phyloP scores from a whole-genome alignment of 1,139 yeast species.

The Suhomyces anneliseae region DNA sequence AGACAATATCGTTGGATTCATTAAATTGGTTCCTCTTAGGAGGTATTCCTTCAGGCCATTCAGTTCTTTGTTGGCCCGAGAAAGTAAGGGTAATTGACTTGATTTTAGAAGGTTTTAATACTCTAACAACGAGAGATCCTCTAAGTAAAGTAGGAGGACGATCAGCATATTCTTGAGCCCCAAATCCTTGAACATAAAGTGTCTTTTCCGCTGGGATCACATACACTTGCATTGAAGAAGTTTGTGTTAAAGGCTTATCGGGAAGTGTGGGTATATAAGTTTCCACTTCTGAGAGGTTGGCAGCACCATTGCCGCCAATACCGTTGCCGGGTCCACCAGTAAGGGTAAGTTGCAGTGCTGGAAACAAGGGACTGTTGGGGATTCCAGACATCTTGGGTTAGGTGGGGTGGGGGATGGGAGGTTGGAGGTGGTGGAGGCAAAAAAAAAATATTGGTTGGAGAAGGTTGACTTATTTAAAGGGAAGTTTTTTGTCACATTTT shows the following conservation, averaged over 20 bases:
- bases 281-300: conserved; percentile 5
- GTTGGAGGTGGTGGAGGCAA: too few relatives aligned
- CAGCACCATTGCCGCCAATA: background rate
- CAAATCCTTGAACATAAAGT: conserved; percentile 81
- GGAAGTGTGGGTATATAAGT: conserved; percentile 46
- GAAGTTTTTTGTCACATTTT: too few relatives aligned
- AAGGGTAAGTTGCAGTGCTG: conserved; percentile 31
- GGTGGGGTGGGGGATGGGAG: background rate
- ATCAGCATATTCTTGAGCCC: conserved; percentile 59
- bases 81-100: conserved; percentile 67
- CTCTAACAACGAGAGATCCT: conserved; percentile 73
- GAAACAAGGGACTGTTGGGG: conserved; percentile 32
- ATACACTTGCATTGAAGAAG: conserved; percentile 51
- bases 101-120: conserved; percentile 73
- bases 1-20: conserved; percentile 66
- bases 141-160: conserved; percentile 82
- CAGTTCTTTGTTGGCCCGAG: conserved; percentile 76
- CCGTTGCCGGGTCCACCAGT: conserved; percentile 4
- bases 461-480: background rate
- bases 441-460: too few relatives aligned
- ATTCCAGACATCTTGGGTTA: conserved; percentile 7
- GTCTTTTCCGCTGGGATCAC: conserved; percentile 76
- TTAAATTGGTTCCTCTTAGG: conserved; percentile 69
- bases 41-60: conserved; percentile 99
- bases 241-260: conserved; percentile 45